Evolutionary conservation across 169 alveolate species (phyloP), one percentile per base, ranked within the genome.

Genomic region (Neospora caninum): DNA sequence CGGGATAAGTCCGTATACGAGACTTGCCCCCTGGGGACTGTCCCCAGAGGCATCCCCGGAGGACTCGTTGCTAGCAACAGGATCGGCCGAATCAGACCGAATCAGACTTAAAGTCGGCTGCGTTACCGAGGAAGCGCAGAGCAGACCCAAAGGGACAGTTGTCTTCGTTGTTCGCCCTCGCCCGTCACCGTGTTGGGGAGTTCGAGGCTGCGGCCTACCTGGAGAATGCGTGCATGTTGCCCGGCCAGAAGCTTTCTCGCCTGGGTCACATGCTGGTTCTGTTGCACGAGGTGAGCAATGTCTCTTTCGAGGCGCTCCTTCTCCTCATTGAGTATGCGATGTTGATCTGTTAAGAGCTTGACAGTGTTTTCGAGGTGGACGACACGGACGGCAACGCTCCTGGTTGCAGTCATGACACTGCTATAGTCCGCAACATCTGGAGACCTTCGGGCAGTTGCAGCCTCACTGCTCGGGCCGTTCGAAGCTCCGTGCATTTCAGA

Each of bases 151-250:
- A n/a, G n/a, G n/a, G n/a, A n/a, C n/a, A n/a, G n/a, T n/a, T n/a
- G n/a, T n/a, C n/a, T n/a, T n/a, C 38, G 38, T 22, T 22, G 13
- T 34, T 69, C 80, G 41, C 84, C 27, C 84, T n/a, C 84, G 25
- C n/a, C 31, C 31, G 7, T n/a, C 73, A 9, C 73, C 31, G 73
- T 6, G 73, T 64, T 64, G 4, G 73, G n/a, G 25, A 1, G 31
- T 1, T 64, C n/a, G 20, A 20, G 1, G 29, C 86, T n/a, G 86
- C 45, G 49, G 18, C 86, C 20, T 38, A 78, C 86, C 86, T 78
- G 86, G 42, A 78, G 86, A n/a, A 78, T 78, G 45, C 86, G 86
- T 36, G 86, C 86, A n/a, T 78, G 86, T 25, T 78, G 86, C 9
- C 86, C 86, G 2, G 86, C 39, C 29, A 78, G 39, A 16, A 36